These are phyloP conservation scores for Penicillium canariense DNA, from an alignment of 495 filamentous ascomycete species.

Conservation along the genomic window DNA sequence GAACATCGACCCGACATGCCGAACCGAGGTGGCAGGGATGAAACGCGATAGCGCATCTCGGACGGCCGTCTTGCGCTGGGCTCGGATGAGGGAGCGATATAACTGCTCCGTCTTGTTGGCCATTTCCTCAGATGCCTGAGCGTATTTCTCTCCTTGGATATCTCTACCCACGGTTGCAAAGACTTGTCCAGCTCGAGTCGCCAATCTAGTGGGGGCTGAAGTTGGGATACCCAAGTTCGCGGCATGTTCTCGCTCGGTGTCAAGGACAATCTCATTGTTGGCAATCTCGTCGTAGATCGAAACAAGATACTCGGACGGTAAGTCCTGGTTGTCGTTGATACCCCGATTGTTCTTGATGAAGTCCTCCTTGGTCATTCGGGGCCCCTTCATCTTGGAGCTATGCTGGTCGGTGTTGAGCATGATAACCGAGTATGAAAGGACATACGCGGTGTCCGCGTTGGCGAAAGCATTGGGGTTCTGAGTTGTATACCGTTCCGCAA, in stretches of 20 bases:
- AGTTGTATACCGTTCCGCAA: conserved; percentile 89
- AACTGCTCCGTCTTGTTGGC: conserved; percentile 81
- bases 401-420: conserved; percentile 96
- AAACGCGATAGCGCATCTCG: conserved; percentile 70
- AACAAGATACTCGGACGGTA: conserved; percentile 88
- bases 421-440: conserved; percentile 93
- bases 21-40: conserved; percentile 87
- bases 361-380: conserved; percentile 89
- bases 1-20: conserved; percentile 97
- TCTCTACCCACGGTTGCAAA: conserved; percentile 88
- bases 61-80: conserved; percentile 73
- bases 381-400: conserved; percentile 75
- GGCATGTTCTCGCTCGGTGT: conserved; percentile 84
- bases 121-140: conserved; percentile 95
- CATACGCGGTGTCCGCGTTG: conserved; percentile 96
- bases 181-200: conserved; percentile 83
- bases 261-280: conserved; percentile 88
- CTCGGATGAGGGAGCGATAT: conserved; percentile 83
- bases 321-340: conserved; percentile 93
- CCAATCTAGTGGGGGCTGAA: conserved; percentile 62
- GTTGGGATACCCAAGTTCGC: conserved; percentile 65
- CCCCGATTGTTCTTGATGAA: conserved; percentile 99
- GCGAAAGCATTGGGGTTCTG: conserved; percentile 97
- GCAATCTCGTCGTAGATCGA: conserved; percentile 91
- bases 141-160: conserved; percentile 86